Evolutionary conservation across 2,329 filamentous ascomycete species (phyloP).

Genomic region (Lithohypha guttulata): DNA sequence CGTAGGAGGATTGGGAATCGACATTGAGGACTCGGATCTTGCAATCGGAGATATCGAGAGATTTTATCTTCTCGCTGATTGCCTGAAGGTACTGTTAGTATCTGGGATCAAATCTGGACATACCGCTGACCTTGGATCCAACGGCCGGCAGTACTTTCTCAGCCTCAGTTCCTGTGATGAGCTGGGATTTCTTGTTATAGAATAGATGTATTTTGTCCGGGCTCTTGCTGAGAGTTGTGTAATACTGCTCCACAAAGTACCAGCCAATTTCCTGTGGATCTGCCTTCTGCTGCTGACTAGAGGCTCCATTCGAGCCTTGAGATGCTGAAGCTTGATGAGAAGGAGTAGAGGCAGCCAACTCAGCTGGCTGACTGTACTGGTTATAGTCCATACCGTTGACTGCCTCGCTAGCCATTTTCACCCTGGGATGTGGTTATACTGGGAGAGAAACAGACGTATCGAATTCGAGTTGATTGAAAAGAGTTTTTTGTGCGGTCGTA

Average conservation of each 20-base stretch:
- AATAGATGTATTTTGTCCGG: constrained; percentile 93
- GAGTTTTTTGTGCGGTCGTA: no score
- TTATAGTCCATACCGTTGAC: constrained; percentile 20
- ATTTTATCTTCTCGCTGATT: constrained; percentile 89
- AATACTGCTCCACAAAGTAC: constrained; percentile 99
- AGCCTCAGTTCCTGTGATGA: constrained; percentile 84
- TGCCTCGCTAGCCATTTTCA: constrained; percentile 20
- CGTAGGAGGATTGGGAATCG: constrained; percentile 83
- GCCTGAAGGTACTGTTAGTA: constrained; percentile 41
- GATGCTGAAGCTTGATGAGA: constrained; percentile 20
- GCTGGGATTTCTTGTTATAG: constrained; percentile 92
- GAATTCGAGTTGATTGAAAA: no score
- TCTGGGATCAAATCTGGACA: neutral
- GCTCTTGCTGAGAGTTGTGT: constrained; percentile 88
- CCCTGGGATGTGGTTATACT: no score
- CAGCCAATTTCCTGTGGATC: constrained; percentile 82
- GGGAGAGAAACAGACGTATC: neutral
- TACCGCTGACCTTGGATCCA: constrained; percentile 64
- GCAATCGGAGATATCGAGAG: constrained; percentile 89
- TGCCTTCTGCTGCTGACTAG: constrained; percentile 25
- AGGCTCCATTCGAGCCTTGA: constrained; percentile 18
- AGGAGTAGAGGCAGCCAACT: constrained; percentile 21
- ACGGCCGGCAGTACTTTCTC: constrained; percentile 78
- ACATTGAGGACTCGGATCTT: constrained; percentile 98
- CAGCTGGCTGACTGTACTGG: constrained; percentile 21